phyloP scores from a whole-genome alignment of 177 flowering plant genomes.

The Vitis hybrid region DNA sequence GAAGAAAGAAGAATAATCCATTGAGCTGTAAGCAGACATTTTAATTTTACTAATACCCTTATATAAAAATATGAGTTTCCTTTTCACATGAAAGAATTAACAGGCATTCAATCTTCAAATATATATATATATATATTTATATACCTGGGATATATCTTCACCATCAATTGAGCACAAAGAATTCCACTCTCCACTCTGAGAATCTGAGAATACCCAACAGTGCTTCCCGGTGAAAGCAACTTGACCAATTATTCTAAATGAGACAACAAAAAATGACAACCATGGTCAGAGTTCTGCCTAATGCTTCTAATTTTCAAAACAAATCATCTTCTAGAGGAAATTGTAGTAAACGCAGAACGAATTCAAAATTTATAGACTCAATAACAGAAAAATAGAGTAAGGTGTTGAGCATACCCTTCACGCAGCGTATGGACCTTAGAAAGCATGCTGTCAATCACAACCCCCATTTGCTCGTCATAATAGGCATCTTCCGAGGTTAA shows the following conservation, averaged over 20 bases:
- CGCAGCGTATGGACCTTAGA: conserved; percentile 66
- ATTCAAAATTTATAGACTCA: not conserved
- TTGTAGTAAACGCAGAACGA: not conserved
- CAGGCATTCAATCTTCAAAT: too few species aligned
- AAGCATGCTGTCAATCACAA: conserved; percentile 49
- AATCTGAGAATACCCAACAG: conserved; percentile 61
- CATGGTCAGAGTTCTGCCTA: not conserved
- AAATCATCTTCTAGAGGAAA: conserved; percentile 2
- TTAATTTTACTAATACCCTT: too few species aligned
- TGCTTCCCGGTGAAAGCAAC: conserved; percentile 63
- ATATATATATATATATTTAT: too few species aligned
- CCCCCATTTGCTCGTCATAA: conserved; percentile 49
- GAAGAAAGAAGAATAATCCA: not conserved
- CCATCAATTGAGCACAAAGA: conserved; percentile 18
- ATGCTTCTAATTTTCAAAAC: not conserved
- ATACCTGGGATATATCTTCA: conserved; percentile 49
- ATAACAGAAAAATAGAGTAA: not conserved
- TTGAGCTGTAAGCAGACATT: too few species aligned
- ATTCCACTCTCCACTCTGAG: conserved; percentile 26
- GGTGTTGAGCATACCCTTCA: conserved; percentile 64
- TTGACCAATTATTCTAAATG: conserved; percentile 59
- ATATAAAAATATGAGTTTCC: too few species aligned
- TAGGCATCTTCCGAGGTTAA: conserved; percentile 66
- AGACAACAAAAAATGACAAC: conserved; percentile 6
- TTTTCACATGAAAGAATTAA: too few species aligned